Percentiles rank a stretch among this genome's conserved stretches.
Evolutionary conservation across 805 yeast species (phyloP).

Genomic region (Debaryomyces prosopidis): DNA sequence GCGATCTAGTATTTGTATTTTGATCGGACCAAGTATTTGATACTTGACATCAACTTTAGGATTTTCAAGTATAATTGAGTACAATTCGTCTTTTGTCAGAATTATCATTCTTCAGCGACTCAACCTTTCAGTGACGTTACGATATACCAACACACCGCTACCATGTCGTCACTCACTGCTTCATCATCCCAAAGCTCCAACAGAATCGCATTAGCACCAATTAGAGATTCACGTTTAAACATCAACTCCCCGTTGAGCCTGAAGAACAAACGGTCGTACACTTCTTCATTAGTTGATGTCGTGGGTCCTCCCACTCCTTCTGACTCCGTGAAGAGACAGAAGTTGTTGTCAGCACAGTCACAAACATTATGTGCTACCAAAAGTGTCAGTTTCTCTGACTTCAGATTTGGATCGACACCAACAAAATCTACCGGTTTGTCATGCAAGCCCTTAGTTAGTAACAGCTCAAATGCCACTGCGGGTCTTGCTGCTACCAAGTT

Average conservation of each 20-base stretch:
- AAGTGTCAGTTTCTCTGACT: conserved; percentile 26
- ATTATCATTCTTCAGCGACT: too few relatives aligned
- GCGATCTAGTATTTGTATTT: background rate
- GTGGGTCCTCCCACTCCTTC: background rate
- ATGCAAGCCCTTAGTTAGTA: background rate
- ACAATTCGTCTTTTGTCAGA: too few relatives aligned
- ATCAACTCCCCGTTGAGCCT: conserved; percentile 16
- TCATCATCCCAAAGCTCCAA: conserved; percentile 16
- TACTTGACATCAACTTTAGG: background rate
- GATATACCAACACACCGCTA: background rate
- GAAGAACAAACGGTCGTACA: background rate
- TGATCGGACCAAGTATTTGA: background rate
- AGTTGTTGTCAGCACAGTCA: background rate
- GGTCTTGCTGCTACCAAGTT: conserved; percentile 45
- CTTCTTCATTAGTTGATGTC: conserved; percentile 2
- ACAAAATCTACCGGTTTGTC: background rate
- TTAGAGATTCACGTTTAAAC: conserved; percentile 30
- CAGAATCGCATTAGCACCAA: conserved; percentile 39
- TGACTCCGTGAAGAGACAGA: background rate
- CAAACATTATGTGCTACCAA: background rate
- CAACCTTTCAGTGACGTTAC: background rate
- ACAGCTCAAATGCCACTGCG: conserved; percentile 26
- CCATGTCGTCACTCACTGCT: conserved; percentile 3
- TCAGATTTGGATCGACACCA: conserved; percentile 9
- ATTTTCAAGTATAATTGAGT: too few relatives aligned